A percentile compares a stretch with the other conserved stretches of the same genome.
Conservation (phyloP, 2,329 filamentous ascomycete genomes). For the Lachnellula cervina region DNA sequence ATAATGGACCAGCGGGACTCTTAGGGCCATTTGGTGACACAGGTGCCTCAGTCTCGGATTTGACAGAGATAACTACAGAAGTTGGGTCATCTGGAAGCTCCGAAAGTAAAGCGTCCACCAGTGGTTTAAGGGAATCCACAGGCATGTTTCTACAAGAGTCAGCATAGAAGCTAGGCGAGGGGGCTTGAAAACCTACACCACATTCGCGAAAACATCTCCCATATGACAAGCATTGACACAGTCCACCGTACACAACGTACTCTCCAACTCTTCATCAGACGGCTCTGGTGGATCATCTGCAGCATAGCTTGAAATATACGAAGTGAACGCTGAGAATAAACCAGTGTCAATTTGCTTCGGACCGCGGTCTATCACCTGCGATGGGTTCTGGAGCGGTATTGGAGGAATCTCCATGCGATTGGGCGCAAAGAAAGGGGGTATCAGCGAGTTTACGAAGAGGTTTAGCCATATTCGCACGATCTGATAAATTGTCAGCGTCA, state of each 20-base stretch:
- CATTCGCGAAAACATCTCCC: conserved; percentile 74
- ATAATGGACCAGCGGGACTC: conserved; percentile 52
- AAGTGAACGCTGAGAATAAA: conserved; percentile 89
- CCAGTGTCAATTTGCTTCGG: conserved; percentile 73
- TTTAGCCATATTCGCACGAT: conserved; percentile 91
- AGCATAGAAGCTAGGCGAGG: conserved; percentile 6
- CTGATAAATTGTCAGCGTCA: conserved; percentile 45
- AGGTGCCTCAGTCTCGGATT: conserved; percentile 69
- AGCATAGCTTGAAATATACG: conserved; percentile 97
- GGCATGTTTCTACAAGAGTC: conserved; percentile 51
- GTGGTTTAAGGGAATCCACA: conserved; percentile 48
- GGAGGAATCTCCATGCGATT: conserved; percentile 66
- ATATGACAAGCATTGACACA: conserved; percentile 89
- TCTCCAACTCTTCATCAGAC: conserved; percentile 94
- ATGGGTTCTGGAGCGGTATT: conserved; percentile 86
- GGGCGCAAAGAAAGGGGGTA: conserved; percentile 72
- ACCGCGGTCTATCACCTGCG: conserved; percentile 86
- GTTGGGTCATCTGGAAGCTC: conserved; percentile 84
- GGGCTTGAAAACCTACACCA: conserved; percentile 53
- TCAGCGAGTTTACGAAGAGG: conserved; percentile 90
- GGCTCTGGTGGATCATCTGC: conserved; percentile 97
- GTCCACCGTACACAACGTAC: conserved; percentile 89
- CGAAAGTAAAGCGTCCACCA: conserved; percentile 70
- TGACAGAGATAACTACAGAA: conserved; percentile 80
- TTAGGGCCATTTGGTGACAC: conserved; percentile 58